Evolutionary conservation across 1,284 basidiomycete genomes (phyloP).

Genomic region (Golubevia pallescens): DNA sequence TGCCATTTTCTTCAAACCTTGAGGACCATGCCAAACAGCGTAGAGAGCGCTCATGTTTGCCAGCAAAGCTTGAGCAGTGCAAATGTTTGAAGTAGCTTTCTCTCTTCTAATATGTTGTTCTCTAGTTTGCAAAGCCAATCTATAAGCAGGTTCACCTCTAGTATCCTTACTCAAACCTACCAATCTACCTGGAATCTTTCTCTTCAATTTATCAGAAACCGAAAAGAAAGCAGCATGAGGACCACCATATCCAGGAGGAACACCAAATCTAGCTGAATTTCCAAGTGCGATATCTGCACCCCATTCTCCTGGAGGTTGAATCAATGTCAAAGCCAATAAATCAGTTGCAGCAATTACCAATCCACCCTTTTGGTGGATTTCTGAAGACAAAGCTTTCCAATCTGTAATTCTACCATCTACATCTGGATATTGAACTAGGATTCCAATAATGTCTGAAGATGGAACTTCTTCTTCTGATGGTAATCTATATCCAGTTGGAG

Average conservation of each 20-base stretch:
- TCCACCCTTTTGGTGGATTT: conserved; percentile 77
- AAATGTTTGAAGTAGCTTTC: conserved; percentile 63
- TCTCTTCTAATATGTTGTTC: conserved; percentile 65
- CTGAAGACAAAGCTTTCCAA: conserved; percentile 74
- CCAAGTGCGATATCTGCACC: conserved; percentile 95
- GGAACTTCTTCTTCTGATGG: conserved; percentile 43
- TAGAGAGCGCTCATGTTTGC: conserved; percentile 65
- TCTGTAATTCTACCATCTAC: conserved; percentile 84
- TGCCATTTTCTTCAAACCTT: conserved; percentile 83
- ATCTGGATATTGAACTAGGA: conserved; percentile 80
- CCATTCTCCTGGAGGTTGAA: conserved; percentile 97
- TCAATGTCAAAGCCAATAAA: conserved; percentile 86
- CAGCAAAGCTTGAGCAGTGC: conserved; percentile 55
- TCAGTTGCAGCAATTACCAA: conserved; percentile 88
- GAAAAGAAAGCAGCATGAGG: conserved; percentile 97
- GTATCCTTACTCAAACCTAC: conserved; percentile 88
- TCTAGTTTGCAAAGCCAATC: conserved; percentile 79
- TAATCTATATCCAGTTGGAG: conserved; percentile 35
- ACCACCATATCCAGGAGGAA: conserved; percentile 86
- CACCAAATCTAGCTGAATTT: conserved; percentile 93
- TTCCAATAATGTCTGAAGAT: conserved; percentile 72
- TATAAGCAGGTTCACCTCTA: conserved; percentile 84
- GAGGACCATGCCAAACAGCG: conserved; percentile 90
- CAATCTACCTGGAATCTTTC: conserved; percentile 94
- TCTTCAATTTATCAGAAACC: conserved; percentile 87